These are phyloP conservation scores for Yarrowia sp. DNA, from an alignment of 805 yeast genomes.

Conservation along the genomic window DNA sequence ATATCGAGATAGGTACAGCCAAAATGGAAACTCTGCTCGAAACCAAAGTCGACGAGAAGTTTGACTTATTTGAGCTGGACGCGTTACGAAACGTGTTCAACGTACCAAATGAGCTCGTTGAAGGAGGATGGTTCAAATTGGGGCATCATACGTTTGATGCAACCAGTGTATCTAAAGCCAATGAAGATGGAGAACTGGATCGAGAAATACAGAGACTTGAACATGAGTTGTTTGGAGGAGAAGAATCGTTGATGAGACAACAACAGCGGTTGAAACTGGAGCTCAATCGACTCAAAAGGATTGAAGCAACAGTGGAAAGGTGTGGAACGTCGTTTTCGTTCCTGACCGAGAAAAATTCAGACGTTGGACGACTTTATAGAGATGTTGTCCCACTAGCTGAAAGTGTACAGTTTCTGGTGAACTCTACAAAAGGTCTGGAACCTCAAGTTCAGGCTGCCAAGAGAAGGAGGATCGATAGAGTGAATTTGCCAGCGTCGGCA, in stretches of 20 bases:
- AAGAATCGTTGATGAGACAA: conserved; percentile 10
- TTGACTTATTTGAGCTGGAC: conserved; percentile 83
- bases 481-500: not conserved
- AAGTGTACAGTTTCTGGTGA: conserved; percentile 12
- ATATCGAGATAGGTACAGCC: conserved; percentile 75
- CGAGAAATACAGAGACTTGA: conserved; percentile 30
- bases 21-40: conserved; percentile 74
- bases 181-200: conserved; percentile 28
- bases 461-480: not conserved
- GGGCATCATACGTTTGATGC: conserved; percentile 53
- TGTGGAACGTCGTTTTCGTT: not conserved
- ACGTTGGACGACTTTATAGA: not conserved
- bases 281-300: not conserved
- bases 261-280: conserved; percentile 6
- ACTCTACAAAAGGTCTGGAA: not conserved
- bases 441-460: not conserved
- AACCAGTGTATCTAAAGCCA: not conserved
- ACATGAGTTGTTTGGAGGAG: conserved; percentile 28
- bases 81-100: conserved; percentile 71
- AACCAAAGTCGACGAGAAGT: conserved; percentile 71
- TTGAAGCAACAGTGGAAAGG: not conserved
- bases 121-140: conserved; percentile 64
- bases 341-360: not conserved
- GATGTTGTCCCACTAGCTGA: conserved; percentile 16
- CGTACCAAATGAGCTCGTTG: conserved; percentile 63